phyloP scores from a whole-genome alignment of 768 basidiomycete species.

The Boletus tomentosulus region DNA sequence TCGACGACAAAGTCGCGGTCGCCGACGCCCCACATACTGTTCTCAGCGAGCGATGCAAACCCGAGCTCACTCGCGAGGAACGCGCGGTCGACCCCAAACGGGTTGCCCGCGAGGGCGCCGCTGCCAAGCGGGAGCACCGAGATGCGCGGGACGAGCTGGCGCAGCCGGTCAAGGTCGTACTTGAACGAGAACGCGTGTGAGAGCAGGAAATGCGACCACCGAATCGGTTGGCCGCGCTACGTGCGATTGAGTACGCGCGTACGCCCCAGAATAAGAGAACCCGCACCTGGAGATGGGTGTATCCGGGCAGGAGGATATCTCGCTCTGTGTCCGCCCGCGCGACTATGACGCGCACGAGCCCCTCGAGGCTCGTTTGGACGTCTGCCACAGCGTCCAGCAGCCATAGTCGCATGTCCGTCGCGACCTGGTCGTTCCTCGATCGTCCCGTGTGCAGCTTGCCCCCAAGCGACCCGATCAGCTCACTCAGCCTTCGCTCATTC shows the following conservation, averaged over 20 bases:
- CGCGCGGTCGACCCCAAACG: conserved; percentile 90
- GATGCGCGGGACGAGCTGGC: conserved; percentile 81
- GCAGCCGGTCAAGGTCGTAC: conserved; percentile 82
- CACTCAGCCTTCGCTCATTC: conserved; percentile 90
- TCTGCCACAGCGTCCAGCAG: conserved; percentile 72
- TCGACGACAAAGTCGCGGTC: conserved; percentile 98
- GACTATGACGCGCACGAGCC: conserved; percentile 81
- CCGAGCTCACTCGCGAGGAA: conserved; percentile 89
- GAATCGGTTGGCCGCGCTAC: conserved; percentile 95
- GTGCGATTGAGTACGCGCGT: background rate
- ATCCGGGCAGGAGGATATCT: conserved; percentile 88
- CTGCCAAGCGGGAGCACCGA: conserved; percentile 92
- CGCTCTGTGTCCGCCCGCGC: conserved; percentile 93
- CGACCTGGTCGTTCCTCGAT: conserved; percentile 97
- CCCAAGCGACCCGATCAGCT: conserved; percentile 87
- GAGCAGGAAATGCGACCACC: conserved; percentile 96
- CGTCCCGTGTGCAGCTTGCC: conserved; percentile 98
- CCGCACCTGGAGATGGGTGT: conserved; percentile 95
- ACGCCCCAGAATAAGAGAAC: too few relatives aligned
- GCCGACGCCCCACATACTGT: conserved; percentile 94
- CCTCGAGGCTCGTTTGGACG: conserved; percentile 66
- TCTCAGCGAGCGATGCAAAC: conserved; percentile 85
- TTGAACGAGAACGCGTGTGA: conserved; percentile 93
- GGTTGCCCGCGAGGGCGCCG: conserved; percentile 95
- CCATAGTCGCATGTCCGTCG: conserved; percentile 98